Evolutionary conservation across 163 green algal species (phyloP), one percentile per base, ranked within the genome.

Genomic region (Scenedesmus sp.): DNA sequence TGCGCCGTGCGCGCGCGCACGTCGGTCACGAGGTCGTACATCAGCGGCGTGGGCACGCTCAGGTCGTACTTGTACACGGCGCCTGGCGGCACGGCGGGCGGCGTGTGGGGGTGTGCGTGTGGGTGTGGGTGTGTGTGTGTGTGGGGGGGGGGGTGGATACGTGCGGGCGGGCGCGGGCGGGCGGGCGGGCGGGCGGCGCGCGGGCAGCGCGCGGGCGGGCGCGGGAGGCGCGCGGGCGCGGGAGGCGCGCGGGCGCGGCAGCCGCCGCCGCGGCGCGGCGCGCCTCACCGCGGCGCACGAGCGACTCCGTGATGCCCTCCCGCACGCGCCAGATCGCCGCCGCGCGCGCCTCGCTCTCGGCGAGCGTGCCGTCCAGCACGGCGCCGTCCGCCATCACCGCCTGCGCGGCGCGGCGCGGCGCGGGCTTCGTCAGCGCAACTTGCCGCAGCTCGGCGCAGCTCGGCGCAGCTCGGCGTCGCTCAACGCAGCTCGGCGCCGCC

Each of bases 41-140:
- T 95, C 2, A 88, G 26, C 0, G 22, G 31, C 13, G 91, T 76
- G 18, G 93, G 89, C n/a, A 98, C 62, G 53, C 72, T 89, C 2
- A 96, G 33, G 63, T 98, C 94, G 60, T 98, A 98, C 85, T 96
- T 97, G 87, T 89, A 92, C 45, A 90, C 82, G 28, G 76, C 36
- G n/a, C 85, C 87, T 91, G 83, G 47, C n/a, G n/a, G 63, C 17
- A 63, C 26, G 7, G 45, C 7, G 39, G 6, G 39, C 39, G 39
- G 10, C 10, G 6, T 47, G 39, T 6, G 39, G 39, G 7, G 10
- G 39, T 15, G 39, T 47, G 39, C 39, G 10, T 47, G 39, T 10
- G 6, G 6, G 39, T 47, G 7, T 15, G 39, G 7, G 39, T 47
- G n/a, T n/a, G n/a, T n/a, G n/a, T n/a, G n/a, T n/a, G n/a, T n/a